Percentiles rank a stretch among this genome's conserved stretches.
phyloP scores from a whole-genome alignment of 257 asterid species.

The Solanum peruvianum region DNA sequence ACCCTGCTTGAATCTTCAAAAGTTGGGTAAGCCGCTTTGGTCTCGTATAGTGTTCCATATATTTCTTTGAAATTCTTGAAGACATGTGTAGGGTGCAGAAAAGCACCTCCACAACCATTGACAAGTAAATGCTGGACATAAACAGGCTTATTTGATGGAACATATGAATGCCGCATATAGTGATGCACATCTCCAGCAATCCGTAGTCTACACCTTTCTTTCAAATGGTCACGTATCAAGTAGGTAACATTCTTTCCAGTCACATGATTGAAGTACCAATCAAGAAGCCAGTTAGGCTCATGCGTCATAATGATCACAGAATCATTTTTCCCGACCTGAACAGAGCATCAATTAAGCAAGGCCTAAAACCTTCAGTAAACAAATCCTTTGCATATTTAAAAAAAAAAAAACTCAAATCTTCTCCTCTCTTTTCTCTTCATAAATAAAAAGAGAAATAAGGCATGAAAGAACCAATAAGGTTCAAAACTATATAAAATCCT shows the following conservation, averaged over 20 bases:
- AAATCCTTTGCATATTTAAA: not conserved
- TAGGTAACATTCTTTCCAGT: constrained; percentile 73
- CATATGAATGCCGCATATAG: constrained; percentile 88
- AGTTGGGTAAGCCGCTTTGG: constrained; percentile 89
- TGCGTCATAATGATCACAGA: constrained; percentile 96
- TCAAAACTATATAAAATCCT: not conserved
- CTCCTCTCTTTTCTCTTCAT: not conserved
- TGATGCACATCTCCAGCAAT: constrained; percentile 97
- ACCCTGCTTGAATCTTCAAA: constrained; percentile 99
- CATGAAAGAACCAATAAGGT: not conserved
- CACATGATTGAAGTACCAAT: constrained; percentile 76
- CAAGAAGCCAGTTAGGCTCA: constrained; percentile 96
- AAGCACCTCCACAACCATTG: constrained; percentile 99
- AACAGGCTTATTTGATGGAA: constrained; percentile 71
- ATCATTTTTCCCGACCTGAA: constrained; percentile 70
- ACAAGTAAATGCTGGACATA: constrained; percentile 86
- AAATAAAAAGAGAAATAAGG: not conserved
- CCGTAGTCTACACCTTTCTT: constrained; percentile 83
- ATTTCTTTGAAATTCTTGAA: constrained; percentile 55
- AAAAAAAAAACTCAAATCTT: not conserved
- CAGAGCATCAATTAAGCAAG: not conserved
- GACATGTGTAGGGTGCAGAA: constrained; percentile 97
- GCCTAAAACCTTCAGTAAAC: not conserved
- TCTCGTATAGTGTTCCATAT: constrained; percentile 58
- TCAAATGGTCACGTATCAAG: constrained; percentile 73